phyloP scores from a whole-genome alignment of 352 stramenopile species.

The Phytophthora podocarpi region DNA sequence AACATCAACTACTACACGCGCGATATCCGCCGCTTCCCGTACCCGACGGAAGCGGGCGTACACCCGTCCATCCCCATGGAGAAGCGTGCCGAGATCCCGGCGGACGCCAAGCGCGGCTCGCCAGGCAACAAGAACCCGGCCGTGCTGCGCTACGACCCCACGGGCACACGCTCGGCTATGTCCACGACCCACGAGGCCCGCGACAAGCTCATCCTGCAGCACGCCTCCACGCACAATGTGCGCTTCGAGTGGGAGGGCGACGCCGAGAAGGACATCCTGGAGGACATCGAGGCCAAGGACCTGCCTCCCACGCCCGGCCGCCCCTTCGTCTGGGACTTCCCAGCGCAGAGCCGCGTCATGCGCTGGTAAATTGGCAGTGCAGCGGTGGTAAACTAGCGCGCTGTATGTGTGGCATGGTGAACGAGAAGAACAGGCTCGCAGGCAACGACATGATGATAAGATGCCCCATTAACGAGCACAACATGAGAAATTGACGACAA shows the following conservation, averaged over 20 bases:
- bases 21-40: constrained; percentile 76
- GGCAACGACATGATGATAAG: constrained; percentile 18
- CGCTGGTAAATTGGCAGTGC: constrained; percentile 56
- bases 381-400: constrained; percentile 3
- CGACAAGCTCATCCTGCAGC: constrained; percentile 73
- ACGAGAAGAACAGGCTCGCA: not conserved
- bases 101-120: constrained; percentile 68
- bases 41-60: constrained; percentile 67
- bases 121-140: constrained; percentile 89
- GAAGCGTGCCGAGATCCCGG: constrained; percentile 67
- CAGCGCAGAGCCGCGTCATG: constrained; percentile 59
- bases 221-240: constrained; percentile 78
- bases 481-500: constrained; percentile 19
- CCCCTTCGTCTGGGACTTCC: constrained; percentile 76
- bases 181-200: constrained; percentile 76
- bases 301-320: constrained; percentile 72
- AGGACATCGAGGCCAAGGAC: constrained; percentile 75
- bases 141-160: constrained; percentile 84
- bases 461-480: constrained; percentile 8
- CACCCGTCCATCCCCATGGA: constrained; percentile 72
- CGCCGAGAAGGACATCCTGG: constrained; percentile 73
- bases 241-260: constrained; percentile 82
- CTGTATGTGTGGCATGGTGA: not conserved
- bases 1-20: constrained; percentile 92
- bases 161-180: constrained; percentile 89